A percentile compares a stretch with the other conserved stretches of the same genome.
phyloP scores from a whole-genome alignment of 2,329 filamentous ascomycete species.

The Aspergillus aculeatus region DNA sequence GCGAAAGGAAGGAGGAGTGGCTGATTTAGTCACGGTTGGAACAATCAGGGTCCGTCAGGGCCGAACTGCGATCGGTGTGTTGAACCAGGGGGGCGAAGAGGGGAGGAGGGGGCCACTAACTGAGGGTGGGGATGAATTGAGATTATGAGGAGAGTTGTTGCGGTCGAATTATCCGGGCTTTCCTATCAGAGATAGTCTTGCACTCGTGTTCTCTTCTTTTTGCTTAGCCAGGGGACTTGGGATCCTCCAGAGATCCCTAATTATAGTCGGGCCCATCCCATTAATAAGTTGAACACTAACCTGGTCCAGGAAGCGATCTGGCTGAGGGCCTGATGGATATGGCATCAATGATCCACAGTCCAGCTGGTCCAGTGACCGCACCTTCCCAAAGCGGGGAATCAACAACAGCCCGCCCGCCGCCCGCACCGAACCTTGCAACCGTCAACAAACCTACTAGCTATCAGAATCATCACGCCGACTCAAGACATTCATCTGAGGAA shows the following conservation, averaged over 20 bases:
- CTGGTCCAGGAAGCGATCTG: background rate
- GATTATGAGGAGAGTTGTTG: background rate
- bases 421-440: too few relatives aligned
- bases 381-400: constrained; percentile 5
- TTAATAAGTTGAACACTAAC: background rate
- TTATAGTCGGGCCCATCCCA: background rate
- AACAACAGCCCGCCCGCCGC: background rate
- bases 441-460: background rate
- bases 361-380: background rate
- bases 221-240: background rate
- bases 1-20: constrained; percentile 6
- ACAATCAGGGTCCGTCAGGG: background rate
- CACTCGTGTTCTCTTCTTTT: too few relatives aligned
- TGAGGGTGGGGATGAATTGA: too few relatives aligned
- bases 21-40: background rate
- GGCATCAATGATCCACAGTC: background rate
- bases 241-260: background rate
- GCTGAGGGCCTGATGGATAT: background rate
- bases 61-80: background rate
- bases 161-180: background rate
- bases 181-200: too few relatives aligned
- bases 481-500: too few relatives aligned
- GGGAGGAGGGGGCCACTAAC: background rate
- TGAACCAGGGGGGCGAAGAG: background rate
- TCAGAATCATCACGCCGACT: background rate